Conservation (phyloP, 2,329 filamentous ascomycete species). For the Fusarium equiseti region DNA sequence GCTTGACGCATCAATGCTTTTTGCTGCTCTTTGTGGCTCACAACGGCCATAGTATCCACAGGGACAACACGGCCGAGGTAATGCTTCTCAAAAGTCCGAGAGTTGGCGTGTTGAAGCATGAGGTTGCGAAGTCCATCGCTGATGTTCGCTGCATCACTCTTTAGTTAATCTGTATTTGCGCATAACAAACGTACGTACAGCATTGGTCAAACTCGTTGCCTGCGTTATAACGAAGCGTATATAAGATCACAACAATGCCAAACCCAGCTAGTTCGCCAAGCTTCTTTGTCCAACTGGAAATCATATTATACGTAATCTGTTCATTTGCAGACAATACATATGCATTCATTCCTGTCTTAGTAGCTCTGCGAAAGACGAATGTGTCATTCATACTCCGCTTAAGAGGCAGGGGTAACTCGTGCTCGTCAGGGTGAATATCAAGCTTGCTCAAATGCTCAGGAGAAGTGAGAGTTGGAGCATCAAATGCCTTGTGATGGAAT, state of each 20-base stretch:
- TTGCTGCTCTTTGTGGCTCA: background rate
- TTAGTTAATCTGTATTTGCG: background rate
- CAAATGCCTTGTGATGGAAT: too few relatives aligned
- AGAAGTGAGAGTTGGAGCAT: too few relatives aligned
- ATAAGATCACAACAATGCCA: background rate
- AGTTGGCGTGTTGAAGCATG: background rate
- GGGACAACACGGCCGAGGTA: background rate
- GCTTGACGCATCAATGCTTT: background rate
- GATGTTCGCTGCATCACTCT: background rate
- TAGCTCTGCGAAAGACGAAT: too few relatives aligned
- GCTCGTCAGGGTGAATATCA: too few relatives aligned
- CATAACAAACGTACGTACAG: background rate
- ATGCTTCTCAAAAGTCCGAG: background rate
- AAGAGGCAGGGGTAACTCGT: too few relatives aligned
- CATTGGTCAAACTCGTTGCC: background rate
- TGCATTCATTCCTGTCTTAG: too few relatives aligned
- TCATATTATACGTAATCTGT: background rate
- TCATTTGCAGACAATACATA: background rate
- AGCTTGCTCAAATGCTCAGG: too few relatives aligned
- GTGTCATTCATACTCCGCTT: too few relatives aligned
- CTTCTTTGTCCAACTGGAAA: background rate
- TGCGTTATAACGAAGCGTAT: background rate
- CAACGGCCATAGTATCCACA: background rate
- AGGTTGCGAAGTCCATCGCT: conserved; percentile 1
- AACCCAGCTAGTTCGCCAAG: background rate